A percentile compares a stretch with the other conserved stretches of the same genome.
Conservation (phyloP, 2,329 filamentous ascomycete species). For the Colletotrichum siamense region DNA sequence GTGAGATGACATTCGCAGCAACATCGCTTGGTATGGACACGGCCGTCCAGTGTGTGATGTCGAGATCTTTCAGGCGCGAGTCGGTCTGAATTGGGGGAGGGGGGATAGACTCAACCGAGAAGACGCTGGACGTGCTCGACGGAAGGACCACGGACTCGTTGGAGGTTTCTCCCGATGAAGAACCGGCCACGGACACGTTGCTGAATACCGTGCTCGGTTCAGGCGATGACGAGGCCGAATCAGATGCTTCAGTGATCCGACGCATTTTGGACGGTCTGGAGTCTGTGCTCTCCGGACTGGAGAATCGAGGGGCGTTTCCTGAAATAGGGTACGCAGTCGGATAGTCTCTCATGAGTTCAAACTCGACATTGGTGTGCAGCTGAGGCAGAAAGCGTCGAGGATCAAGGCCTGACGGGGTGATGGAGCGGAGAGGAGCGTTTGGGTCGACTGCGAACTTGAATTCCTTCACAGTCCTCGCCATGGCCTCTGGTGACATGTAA, state of each 20-base stretch:
- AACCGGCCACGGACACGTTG: neutral
- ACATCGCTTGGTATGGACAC: slow-evolving; percentile 33
- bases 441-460: slow-evolving; percentile 27
- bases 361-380: slow-evolving; percentile 11
- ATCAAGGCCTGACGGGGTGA: neutral
- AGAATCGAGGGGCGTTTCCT: neutral
- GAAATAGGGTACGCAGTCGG: slow-evolving; percentile 10
- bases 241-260: neutral
- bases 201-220: neutral
- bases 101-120: slow-evolving; percentile 23
- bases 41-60: slow-evolving; percentile 39
- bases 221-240: neutral
- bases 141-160: neutral
- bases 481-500: slow-evolving; percentile 23
- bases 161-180: neutral
- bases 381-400: slow-evolving; percentile 3
- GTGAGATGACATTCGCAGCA: slow-evolving; percentile 35
- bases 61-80: slow-evolving; percentile 29
- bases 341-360: slow-evolving; percentile 10
- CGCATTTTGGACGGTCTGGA: slow-evolving; percentile 4
- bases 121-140: slow-evolving; percentile 18
- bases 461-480: slow-evolving; percentile 20
- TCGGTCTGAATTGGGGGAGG: slow-evolving; percentile 24
- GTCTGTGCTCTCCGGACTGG: neutral
- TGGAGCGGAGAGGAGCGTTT: slow-evolving; percentile 5